Conservation (phyloP, 805 yeast species). For the Ogataea thermomethanolica region DNA sequence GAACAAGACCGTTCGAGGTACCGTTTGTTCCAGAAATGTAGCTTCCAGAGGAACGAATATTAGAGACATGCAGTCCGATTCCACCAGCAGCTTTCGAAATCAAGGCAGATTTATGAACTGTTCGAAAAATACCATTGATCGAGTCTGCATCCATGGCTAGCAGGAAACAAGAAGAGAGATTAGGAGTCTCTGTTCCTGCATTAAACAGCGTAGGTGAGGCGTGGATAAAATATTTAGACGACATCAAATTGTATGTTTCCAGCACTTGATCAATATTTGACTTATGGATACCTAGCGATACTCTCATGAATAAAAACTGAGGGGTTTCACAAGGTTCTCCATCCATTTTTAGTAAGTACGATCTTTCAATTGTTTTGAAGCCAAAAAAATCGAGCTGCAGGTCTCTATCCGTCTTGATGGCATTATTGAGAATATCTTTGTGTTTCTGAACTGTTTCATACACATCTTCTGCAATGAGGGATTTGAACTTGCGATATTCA, state of each 20-base stretch:
- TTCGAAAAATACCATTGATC: conserved; percentile 90
- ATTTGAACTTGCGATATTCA: conserved; percentile 54
- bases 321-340: conserved; percentile 84
- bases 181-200: conserved; percentile 84
- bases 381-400: conserved; percentile 81
- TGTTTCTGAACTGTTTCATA: conserved; percentile 55
- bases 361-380: conserved; percentile 84
- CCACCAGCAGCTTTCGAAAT: conserved; percentile 97
- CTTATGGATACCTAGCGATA: conserved; percentile 87
- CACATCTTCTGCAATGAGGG: conserved; percentile 62
- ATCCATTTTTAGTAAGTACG: conserved; percentile 67
- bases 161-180: conserved; percentile 88
- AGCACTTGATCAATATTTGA: conserved; percentile 57
- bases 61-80: conserved; percentile 83
- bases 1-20: conserved; percentile 85
- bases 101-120: conserved; percentile 82
- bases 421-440: conserved; percentile 58
- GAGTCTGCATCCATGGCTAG: conserved; percentile 93
- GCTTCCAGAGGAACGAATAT: conserved; percentile 82
- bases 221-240: conserved; percentile 82
- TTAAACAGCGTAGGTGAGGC: conserved; percentile 95
- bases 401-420: conserved; percentile 73
- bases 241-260: conserved; percentile 88
- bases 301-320: conserved; percentile 86
- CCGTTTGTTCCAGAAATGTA: conserved; percentile 92